A percentile compares a stretch with the other conserved stretches of the same genome.
Evolutionary conservation across 1,284 basidiomycete genomes (phyloP).

Genomic region (Ustilago nuda): DNA sequence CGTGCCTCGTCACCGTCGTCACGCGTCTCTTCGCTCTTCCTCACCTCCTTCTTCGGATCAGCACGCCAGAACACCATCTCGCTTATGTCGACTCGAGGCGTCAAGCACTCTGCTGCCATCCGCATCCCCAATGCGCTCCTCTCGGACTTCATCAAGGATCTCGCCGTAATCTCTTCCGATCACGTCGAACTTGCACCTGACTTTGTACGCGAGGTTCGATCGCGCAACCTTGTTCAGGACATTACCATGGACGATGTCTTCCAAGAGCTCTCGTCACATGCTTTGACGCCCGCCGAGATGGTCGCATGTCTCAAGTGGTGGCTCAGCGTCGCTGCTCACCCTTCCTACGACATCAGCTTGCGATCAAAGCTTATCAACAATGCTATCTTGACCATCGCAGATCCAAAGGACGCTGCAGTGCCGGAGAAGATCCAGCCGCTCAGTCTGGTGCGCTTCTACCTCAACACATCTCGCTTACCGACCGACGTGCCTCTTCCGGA

Average conservation of each 20-base stretch:
- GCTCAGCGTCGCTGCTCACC: conserved; percentile 75
- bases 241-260: conserved; percentile 89
- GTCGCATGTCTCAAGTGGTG: conserved; percentile 90
- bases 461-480: conserved; percentile 81
- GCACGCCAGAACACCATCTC: conserved; percentile 73
- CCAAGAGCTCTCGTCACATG: conserved; percentile 79
- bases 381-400: conserved; percentile 54
- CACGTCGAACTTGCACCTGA: conserved; percentile 76
- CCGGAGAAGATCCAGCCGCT: conserved; percentile 71
- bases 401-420: conserved; percentile 24
- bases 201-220: conserved; percentile 78
- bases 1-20: conserved; percentile 83
- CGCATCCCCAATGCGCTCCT: conserved; percentile 83
- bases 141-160: conserved; percentile 80
- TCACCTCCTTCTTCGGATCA: conserved; percentile 84
- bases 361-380: conserved; percentile 61
- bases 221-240: conserved; percentile 80
- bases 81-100: conserved; percentile 83
- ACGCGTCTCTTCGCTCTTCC: conserved; percentile 82
- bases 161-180: conserved; percentile 80
- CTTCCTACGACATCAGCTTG: conserved; percentile 64
- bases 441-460: conserved; percentile 78
- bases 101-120: conserved; percentile 78
- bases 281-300: conserved; percentile 82
- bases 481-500: conserved; percentile 83